Percentiles rank a stretch among this genome's conserved stretches.
Conservation (phyloP, 2,329 filamentous ascomycete genomes). For the Sordariomycetes sp. region DNA sequence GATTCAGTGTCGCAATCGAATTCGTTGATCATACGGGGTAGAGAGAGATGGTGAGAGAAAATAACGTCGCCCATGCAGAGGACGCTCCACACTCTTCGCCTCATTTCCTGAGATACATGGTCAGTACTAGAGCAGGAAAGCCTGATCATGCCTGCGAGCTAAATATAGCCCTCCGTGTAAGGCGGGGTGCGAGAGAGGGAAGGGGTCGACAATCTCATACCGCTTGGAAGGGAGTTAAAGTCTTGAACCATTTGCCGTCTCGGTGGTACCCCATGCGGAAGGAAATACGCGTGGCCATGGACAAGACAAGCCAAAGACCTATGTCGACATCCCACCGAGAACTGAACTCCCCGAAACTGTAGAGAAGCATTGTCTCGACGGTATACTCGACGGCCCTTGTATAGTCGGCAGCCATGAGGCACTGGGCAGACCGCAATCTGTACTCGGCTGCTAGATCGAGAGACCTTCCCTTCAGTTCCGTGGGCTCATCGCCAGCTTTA, state of each 20-base stretch:
- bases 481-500: constrained; percentile 68
- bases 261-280: constrained; percentile 69
- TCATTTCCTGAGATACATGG: constrained; percentile 48
- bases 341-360: constrained; percentile 66
- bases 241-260: constrained; percentile 64
- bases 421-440: constrained; percentile 65
- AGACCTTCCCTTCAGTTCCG: constrained; percentile 61
- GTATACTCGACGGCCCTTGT: constrained; percentile 65
- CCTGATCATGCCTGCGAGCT: background rate
- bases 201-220: constrained; percentile 23
- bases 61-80: constrained; percentile 64
- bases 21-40: constrained; percentile 59
- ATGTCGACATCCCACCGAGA: constrained; percentile 64
- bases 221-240: constrained; percentile 61
- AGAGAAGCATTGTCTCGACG: constrained; percentile 68
- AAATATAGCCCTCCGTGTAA: background rate
- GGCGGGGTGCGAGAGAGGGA: background rate
- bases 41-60: constrained; percentile 64
- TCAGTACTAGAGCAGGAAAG: background rate
- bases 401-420: constrained; percentile 65
- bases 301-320: constrained; percentile 49
- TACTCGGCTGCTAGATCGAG: constrained; percentile 54
- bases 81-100: constrained; percentile 57
- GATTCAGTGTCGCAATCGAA: constrained; percentile 66
- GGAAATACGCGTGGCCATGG: constrained; percentile 44